phyloP scores from a whole-genome alignment of 2,329 filamentous ascomycete genomes.

The Monilinia fructicola region DNA sequence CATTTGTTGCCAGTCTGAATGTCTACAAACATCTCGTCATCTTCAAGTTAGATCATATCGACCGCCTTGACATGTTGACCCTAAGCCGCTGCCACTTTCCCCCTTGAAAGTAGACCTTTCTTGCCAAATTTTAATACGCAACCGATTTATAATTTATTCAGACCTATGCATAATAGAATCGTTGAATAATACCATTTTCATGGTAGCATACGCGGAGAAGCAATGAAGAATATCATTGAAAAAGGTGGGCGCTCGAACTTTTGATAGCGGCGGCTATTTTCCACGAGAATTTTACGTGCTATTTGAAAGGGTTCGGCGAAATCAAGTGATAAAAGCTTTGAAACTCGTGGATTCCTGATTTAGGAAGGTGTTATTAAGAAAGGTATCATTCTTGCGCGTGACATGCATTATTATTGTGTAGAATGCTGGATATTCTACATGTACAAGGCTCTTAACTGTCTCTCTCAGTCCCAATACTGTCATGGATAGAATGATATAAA shows the following conservation, averaged over 20 bases:
- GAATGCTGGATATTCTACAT: not conserved
- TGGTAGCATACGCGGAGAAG: not conserved
- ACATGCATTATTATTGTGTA: not conserved
- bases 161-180: not conserved
- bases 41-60: not conserved
- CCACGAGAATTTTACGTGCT: not conserved
- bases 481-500: not conserved
- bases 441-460: not conserved
- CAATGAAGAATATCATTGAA: not conserved
- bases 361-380: not conserved
- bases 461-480: not conserved
- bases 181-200: not conserved
- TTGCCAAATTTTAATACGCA: not conserved
- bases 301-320: not conserved
- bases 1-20: too few species aligned
- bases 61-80: not conserved
- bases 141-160: not conserved
- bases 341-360: not conserved
- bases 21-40: not conserved
- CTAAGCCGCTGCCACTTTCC: not conserved
- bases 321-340: not conserved
- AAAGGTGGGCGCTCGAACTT: not conserved
- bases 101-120: not conserved
- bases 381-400: not conserved
- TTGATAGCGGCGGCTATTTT: not conserved